These are phyloP conservation scores for Capronia coronata DNA, from an alignment of 2,329 filamentous ascomycete species.

Conservation along the genomic window DNA sequence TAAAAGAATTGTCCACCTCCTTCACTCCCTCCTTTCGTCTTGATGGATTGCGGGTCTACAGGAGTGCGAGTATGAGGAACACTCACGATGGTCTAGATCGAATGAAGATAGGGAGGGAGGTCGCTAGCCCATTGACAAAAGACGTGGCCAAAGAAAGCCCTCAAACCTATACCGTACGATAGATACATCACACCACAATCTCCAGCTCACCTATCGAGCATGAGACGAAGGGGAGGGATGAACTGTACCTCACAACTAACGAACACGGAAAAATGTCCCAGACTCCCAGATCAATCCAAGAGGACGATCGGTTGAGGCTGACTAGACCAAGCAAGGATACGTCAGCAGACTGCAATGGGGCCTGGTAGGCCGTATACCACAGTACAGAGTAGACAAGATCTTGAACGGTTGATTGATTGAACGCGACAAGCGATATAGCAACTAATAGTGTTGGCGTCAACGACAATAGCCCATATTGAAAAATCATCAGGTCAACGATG, in stretches of 20 bases:
- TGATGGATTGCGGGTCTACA: no score
- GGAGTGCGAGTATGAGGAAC: no score
- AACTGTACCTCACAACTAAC: not conserved
- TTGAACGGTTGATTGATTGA: not conserved
- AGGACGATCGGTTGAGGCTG: not conserved
- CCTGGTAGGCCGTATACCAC: not conserved
- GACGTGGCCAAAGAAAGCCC: no score
- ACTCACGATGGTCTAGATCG: no score
- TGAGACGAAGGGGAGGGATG: not conserved
- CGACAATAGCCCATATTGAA: not conserved
- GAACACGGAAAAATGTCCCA: not conserved
- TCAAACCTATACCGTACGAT: no score
- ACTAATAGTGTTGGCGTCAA: slow-evolving; percentile 2
- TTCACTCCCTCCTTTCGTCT: no score
- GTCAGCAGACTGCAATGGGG: not conserved
- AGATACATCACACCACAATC: not conserved
- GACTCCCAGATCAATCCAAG: not conserved
- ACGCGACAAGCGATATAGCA: not conserved
- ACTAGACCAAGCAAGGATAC: not conserved
- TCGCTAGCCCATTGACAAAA: no score
- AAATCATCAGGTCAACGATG: not conserved
- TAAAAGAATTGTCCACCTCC: not conserved
- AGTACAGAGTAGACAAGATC: not conserved
- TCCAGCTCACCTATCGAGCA: not conserved
- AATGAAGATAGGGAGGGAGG: no score